Conservation (phyloP, 2,329 filamentous ascomycete species). For the Exophiala sideris region DNA sequence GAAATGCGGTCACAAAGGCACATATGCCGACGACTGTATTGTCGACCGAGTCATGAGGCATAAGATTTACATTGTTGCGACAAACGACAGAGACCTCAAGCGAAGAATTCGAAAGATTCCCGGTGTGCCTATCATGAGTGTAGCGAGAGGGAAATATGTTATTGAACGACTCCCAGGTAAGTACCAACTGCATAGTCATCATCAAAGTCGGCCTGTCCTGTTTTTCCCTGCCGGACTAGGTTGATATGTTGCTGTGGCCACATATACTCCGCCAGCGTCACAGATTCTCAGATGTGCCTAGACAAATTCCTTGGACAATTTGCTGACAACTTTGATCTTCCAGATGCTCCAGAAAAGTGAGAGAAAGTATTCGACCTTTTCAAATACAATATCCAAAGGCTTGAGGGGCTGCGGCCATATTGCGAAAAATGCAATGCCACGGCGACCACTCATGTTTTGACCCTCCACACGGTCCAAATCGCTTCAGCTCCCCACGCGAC, state of each 20-base stretch:
- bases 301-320: neutral
- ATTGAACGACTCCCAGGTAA: slow-evolving; percentile 82
- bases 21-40: slow-evolving; percentile 82
- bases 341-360: slow-evolving; percentile 27
- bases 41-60: slow-evolving; percentile 69
- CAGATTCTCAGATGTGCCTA: too few species aligned
- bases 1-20: slow-evolving; percentile 86
- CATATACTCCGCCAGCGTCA: too few species aligned
- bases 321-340: slow-evolving; percentile 7
- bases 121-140: slow-evolving; percentile 67
- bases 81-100: slow-evolving; percentile 70
- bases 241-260: too few species aligned
- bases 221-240: too few species aligned
- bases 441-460: slow-evolving; percentile 6
- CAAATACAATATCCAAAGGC: neutral
- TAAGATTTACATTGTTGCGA: slow-evolving; percentile 75
- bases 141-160: slow-evolving; percentile 85
- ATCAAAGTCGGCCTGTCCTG: neutral
- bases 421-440: neutral
- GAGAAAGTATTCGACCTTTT: neutral
- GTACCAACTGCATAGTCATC: neutral
- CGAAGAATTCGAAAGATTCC: slow-evolving; percentile 78
- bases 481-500: slow-evolving; percentile 26
- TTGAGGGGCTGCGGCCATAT: neutral
- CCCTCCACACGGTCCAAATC: slow-evolving; percentile 19